Conservation (phyloP, 2,329 filamentous ascomycete genomes). For the Pseudonectria foliicola region DNA sequence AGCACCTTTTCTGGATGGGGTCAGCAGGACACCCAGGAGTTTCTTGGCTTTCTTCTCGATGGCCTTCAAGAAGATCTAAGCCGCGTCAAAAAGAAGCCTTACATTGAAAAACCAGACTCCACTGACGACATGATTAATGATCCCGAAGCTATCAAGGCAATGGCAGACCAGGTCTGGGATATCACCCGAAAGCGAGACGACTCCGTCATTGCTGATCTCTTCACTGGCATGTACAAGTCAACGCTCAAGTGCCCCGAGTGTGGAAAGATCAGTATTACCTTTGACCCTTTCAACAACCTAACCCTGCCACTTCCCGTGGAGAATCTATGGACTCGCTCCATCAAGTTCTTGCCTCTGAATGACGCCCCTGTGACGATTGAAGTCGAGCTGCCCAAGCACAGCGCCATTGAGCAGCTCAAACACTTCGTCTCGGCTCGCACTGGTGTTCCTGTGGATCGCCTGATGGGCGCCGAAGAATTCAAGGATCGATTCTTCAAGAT, state of each 20-base stretch:
- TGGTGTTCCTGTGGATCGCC: conserved; percentile 53
- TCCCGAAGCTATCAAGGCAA: conserved; percentile 68
- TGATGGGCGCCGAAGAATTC: conserved; percentile 81
- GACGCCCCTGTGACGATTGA: conserved; percentile 63
- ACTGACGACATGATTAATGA: conserved; percentile 93
- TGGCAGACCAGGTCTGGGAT: conserved; percentile 84
- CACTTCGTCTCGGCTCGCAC: conserved; percentile 61
- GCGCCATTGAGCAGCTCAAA: conserved; percentile 61
- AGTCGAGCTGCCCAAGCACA: conserved; percentile 74
- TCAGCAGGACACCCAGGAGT: conserved; percentile 96
- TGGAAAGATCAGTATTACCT: conserved; percentile 94
- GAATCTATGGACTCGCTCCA: conserved; percentile 66
- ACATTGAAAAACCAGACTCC: conserved; percentile 95
- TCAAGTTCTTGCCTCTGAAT: conserved; percentile 73
- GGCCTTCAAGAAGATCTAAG: conserved; percentile 93
- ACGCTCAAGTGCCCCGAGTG: conserved; percentile 88
- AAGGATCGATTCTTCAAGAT: conserved; percentile 80
- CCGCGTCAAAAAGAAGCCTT: conserved; percentile 89
- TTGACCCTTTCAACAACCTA: conserved; percentile 93
- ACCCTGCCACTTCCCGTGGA: conserved; percentile 86
- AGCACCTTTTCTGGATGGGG: conserved; percentile 88
- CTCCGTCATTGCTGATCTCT: conserved; percentile 90
- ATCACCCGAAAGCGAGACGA: conserved; percentile 91
- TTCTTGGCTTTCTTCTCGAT: conserved; percentile 89
- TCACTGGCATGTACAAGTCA: conserved; percentile 97